Conservation (phyloP, 257 asterid species). For the Solanum sejunctum region DNA sequence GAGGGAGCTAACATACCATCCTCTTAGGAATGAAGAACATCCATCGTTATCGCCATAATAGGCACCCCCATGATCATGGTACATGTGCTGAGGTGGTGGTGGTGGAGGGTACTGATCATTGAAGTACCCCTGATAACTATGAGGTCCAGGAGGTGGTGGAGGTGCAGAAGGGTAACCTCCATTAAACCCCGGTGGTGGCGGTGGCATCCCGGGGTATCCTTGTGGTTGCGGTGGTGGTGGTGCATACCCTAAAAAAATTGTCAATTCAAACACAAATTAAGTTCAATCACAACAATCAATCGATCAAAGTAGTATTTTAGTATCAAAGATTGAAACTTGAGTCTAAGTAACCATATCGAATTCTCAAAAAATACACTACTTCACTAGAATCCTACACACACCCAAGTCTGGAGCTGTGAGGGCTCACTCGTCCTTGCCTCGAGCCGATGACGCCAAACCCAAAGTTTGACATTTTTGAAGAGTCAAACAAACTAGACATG, state of each 20-base stretch:
- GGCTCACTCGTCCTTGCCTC: too few species aligned
- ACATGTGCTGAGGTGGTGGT: constrained; percentile 19
- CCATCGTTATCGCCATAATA: neutral
- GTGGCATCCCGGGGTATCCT: constrained; percentile 15
- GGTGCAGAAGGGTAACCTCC: constrained; percentile 11
- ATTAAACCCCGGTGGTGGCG: constrained; percentile 18
- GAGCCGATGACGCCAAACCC: too few species aligned
- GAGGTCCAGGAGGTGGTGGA: constrained; percentile 7
- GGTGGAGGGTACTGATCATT: constrained; percentile 18
- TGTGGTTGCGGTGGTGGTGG: constrained; percentile 1
- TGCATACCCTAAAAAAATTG: constrained; percentile 7
- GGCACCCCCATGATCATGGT: constrained; percentile 12
- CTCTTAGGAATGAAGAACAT: constrained; percentile 15
- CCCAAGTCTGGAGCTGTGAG: too few species aligned
- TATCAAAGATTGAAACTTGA: neutral
- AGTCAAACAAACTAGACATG: too few species aligned
- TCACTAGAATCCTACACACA: neutral
- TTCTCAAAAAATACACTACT: too few species aligned
- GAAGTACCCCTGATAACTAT: constrained; percentile 30
- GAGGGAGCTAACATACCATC: constrained; percentile 12
- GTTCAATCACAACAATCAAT: neutral
- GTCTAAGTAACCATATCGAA: neutral
- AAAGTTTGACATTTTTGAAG: too few species aligned
- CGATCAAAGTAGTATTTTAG: neutral
- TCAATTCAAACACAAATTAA: neutral